phyloP scores from a whole-genome alignment of 805 yeast genomes.

The Yarrowia hollandica region DNA sequence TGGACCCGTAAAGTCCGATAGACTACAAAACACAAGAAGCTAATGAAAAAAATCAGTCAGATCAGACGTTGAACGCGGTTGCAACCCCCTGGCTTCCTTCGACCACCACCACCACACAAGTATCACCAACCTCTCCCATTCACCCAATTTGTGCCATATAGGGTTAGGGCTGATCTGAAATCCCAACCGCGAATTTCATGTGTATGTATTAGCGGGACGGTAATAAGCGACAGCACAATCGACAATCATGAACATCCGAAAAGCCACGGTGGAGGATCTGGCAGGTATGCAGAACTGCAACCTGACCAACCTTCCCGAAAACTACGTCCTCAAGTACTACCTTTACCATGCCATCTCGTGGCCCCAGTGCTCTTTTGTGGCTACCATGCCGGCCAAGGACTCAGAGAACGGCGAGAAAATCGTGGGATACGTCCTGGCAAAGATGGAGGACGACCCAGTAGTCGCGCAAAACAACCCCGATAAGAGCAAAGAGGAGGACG shows the following conservation, averaged over 20 bases:
- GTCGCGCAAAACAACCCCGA: constrained; percentile 25
- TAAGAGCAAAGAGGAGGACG: constrained; percentile 31
- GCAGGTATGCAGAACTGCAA: constrained; percentile 97
- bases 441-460: constrained; percentile 82
- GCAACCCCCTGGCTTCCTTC: too few species aligned
- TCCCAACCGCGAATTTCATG: constrained; percentile 6
- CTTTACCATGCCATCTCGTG: constrained; percentile 91
- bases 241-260: constrained; percentile 68
- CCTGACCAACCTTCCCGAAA: constrained; percentile 88
- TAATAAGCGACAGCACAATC: constrained; percentile 3
- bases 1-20: too few species aligned
- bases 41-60: too few species aligned
- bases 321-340: constrained; percentile 88
- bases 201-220: not conserved
- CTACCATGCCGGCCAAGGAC: constrained; percentile 64
- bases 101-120: too few species aligned
- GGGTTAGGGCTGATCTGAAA: constrained; percentile 26
- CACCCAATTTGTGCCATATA: too few species aligned
- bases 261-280: constrained; percentile 80
- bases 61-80: too few species aligned
- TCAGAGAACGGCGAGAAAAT: constrained; percentile 64
- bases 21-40: too few species aligned
- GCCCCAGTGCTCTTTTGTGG: constrained; percentile 98
- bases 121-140: too few species aligned
- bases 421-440: constrained; percentile 94